phyloP scores from a whole-genome alignment of 306 rosid species.

The Prunus mira region DNA sequence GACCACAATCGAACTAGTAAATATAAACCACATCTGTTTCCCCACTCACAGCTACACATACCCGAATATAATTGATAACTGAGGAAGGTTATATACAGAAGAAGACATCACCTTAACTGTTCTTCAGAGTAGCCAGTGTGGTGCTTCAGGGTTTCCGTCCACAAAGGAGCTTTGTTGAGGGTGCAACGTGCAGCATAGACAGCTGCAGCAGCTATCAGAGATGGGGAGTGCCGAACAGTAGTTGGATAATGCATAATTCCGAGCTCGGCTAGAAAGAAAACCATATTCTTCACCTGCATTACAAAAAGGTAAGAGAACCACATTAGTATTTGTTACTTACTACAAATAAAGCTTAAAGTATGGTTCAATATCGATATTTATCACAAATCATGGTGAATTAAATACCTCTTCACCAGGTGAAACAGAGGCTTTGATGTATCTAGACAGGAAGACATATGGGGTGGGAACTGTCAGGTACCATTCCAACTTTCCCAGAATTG shows the following conservation, averaged over 20 bases:
- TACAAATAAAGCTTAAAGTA: background rate
- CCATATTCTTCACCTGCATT: slow-evolving; percentile 65
- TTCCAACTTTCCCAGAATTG: slow-evolving; percentile 56
- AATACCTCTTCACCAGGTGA: slow-evolving; percentile 57
- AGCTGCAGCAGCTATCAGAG: slow-evolving; percentile 74
- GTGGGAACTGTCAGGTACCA: slow-evolving; percentile 87
- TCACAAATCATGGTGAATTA: background rate
- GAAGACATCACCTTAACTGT: slow-evolving; percentile 36
- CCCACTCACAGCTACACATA: background rate
- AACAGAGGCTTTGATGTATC: slow-evolving; percentile 66
- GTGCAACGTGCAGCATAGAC: slow-evolving; percentile 65
- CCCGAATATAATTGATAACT: slow-evolving; percentile 1
- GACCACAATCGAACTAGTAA: background rate
- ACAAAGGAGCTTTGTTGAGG: slow-evolving; percentile 49
- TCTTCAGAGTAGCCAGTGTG: slow-evolving; percentile 70
- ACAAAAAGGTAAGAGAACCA: slow-evolving; percentile 2
- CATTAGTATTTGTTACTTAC: background rate
- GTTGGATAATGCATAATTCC: slow-evolving; percentile 49
- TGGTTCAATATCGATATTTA: background rate
- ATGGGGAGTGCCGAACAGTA: slow-evolving; percentile 39
- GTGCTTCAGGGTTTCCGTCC: slow-evolving; percentile 66
- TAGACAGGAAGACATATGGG: slow-evolving; percentile 69
- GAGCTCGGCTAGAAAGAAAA: slow-evolving; percentile 67
- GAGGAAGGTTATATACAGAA: no score
- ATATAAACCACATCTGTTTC: background rate